Base-by-base conservation (phyloP, 148 eudicot species). In the Vaccinium myrtillus region DNA sequence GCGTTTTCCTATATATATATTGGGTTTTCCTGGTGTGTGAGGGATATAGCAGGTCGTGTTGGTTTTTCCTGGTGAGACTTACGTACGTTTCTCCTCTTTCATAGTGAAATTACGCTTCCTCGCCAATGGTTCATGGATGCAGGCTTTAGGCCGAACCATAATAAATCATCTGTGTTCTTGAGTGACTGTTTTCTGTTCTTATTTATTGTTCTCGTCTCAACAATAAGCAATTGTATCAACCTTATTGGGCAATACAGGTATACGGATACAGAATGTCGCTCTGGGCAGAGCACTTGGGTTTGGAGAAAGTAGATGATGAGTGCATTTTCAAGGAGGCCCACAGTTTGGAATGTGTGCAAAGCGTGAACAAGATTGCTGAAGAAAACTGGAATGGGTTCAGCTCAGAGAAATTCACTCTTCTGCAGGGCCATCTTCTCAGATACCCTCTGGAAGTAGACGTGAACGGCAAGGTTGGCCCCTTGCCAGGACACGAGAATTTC, bases 191-290 rank as follows among this genome's bases (percentile, higher is more conserved):
- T 69, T 27, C 39, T 5, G 2, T 14, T 25, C 39, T 27, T 6
- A 13, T 69, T 65, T 27, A 27, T 69, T 11, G 14, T 27, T 27
- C 2, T 16, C 39, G 5, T 69, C 39, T 2, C 55, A 76, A 21
- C 1, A 49, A 50, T 48, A 1, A n/a, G 71, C 59, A 39, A 14
- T 59, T 23, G 36, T 6, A 43, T 21, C 27, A 76, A 76, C 55
- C 58, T 81, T 14, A 74, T 71, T 81, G 19, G 27, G 23, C 6
- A 32, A 75, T 30, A 81, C 87, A 91, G 91, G 87, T 91, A 76
- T 89, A 91, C 39, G 93, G 93, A 67, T 91, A 89, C 78, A 87
- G 93, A 85, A 91, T 91, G 91, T 91, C 93, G 6, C 82, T 91
- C 5, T 89, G 93, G 93, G 89, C 91, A 32, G 93, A 91, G 88